Evolutionary conservation across 345 rosid genomes (phyloP).

Genomic region (Salix purpurea): DNA sequence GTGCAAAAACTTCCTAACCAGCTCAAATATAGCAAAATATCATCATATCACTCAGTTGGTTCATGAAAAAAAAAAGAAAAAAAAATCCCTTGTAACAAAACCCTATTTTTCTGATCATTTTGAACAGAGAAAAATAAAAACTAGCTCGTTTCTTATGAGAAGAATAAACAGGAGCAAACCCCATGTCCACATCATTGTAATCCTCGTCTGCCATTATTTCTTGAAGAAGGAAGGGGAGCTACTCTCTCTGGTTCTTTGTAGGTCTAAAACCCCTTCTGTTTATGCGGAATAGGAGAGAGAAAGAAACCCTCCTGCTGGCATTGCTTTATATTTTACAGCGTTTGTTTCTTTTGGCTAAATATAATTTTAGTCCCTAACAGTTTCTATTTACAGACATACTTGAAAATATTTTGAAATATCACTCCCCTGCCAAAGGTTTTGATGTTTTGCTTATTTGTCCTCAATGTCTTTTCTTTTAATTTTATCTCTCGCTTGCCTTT

Average conservation of each 20-base stretch:
- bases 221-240: background rate
- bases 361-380: background rate
- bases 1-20: background rate
- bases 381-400: background rate
- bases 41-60: background rate
- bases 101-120: background rate
- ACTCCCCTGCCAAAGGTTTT: background rate
- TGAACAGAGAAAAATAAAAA: background rate
- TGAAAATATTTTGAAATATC: background rate
- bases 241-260: background rate
- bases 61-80: background rate
- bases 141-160: background rate
- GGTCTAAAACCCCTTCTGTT: background rate
- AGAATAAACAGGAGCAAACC: slow-evolving; percentile 23
- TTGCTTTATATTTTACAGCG: background rate
- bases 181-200: slow-evolving; percentile 59
- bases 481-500: background rate
- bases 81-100: background rate
- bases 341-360: background rate
- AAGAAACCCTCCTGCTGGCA: background rate
- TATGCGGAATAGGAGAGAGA: background rate
- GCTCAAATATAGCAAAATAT: background rate
- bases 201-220: slow-evolving; percentile 71
- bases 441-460: no score
- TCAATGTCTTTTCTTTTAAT: no score